Evolutionary conservation across 805 yeast genomes (phyloP), one percentile per base, ranked within the genome.

Genomic region (Soucietia sequanensis): DNA sequence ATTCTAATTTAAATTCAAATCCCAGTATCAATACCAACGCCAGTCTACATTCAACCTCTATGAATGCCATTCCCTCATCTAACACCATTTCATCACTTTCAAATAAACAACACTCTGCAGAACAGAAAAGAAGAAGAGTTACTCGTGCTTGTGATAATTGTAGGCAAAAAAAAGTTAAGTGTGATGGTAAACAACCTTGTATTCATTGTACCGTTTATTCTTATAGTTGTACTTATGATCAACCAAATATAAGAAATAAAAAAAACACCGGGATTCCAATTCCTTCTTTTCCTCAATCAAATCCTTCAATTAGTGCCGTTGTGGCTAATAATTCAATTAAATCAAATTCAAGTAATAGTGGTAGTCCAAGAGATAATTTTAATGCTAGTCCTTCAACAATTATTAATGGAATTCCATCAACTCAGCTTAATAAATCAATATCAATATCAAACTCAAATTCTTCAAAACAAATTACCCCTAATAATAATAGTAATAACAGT

Each of bases 201-300:
- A 74, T 77, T 21, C 87, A 81, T 56, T 88, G 96, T 54, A 84
- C 95, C 1, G 95, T 87, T 1, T 89, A 87, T 60, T 78, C 86
- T 14, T 85, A 84, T 57, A 83, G 78, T 38, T 88, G 96, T 60
- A 78, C 95, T 0, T 88, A 88, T 55, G 85, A 84, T 51, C 87
- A 85, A 50, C 91, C 95, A 7, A 71, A 82, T 34, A 64, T 71
- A 36, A 60, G 85, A 32, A 77, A 75, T 50, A 77, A 63, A 48
- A 62, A 60, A 39, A 51, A 54, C 31, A 46, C 51, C n/a, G 61
- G 58, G 2, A 54, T 57, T 10, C 66, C 65, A 3, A 38, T 41
- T 3, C 56, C 60, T 3, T 46, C 62, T 31, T 29, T 14, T 23
- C 31, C 31, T 13, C 31, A 29, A 16, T 18, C 17, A 6, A 34